These are phyloP conservation scores for Hirsutella thompsonii DNA, from an alignment of 2,329 filamentous ascomycete species.

Conservation along the genomic window DNA sequence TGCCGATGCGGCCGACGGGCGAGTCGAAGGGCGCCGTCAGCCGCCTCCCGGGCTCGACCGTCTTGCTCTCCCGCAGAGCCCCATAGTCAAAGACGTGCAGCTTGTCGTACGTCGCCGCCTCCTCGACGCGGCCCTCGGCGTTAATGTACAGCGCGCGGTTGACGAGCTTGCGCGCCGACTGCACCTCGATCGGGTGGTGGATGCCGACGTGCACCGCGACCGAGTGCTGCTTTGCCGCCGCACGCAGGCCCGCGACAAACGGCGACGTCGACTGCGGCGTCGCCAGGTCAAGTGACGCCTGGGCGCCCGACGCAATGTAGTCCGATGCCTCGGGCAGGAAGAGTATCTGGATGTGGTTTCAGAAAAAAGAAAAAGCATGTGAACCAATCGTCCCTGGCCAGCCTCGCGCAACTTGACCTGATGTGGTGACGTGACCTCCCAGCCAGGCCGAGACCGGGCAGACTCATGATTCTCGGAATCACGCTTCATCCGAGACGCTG, in stretches of 20 bases:
- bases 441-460: too few species aligned
- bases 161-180: constrained; percentile 21
- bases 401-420: too few species aligned
- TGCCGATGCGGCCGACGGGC: constrained; percentile 60
- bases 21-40: constrained; percentile 63
- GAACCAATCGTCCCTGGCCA: too few species aligned
- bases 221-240: constrained; percentile 47
- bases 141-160: constrained; percentile 42
- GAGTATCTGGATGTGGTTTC: constrained; percentile 41
- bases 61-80: constrained; percentile 34
- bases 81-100: constrained; percentile 76
- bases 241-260: constrained; percentile 65
- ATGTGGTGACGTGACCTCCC: too few species aligned
- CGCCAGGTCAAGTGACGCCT: constrained; percentile 59
- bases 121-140: constrained; percentile 26
- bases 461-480: too few species aligned
- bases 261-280: constrained; percentile 50
- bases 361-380: too few species aligned
- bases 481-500: too few species aligned
- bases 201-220: constrained; percentile 78
- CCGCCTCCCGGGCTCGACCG: constrained; percentile 52
- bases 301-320: constrained; percentile 62
- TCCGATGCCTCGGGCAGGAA: constrained; percentile 90
- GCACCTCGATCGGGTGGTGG: constrained; percentile 49
- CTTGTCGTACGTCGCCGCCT: constrained; percentile 58